Percentiles rank a stretch among this genome's conserved stretches.
phyloP scores from a whole-genome alignment of 495 filamentous ascomycete species.

The Mytilinidion resinicola region DNA sequence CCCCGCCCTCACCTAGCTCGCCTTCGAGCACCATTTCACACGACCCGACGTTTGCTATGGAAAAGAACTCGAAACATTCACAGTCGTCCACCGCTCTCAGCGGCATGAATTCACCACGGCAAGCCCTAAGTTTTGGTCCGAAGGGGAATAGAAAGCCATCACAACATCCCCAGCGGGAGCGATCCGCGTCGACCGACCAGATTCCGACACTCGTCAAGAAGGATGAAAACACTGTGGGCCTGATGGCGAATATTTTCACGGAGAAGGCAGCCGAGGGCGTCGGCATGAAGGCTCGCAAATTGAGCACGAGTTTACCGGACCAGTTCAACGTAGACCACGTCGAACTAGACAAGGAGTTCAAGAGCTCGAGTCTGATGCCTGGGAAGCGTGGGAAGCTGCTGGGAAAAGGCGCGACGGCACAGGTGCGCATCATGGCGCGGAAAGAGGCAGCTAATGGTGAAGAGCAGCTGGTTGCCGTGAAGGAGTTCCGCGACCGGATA shows the following conservation, averaged over 20 bases:
- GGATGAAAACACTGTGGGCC: slow-evolving; percentile 19
- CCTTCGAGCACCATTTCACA: slow-evolving; percentile 28
- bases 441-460: slow-evolving; percentile 42
- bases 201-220: slow-evolving; percentile 3
- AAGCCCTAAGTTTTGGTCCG: slow-evolving; percentile 8
- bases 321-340: slow-evolving; percentile 58
- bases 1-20: slow-evolving; percentile 26
- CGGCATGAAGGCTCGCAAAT: slow-evolving; percentile 58
- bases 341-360: slow-evolving; percentile 54
- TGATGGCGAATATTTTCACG: slow-evolving; percentile 26
- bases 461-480: slow-evolving; percentile 61
- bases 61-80: slow-evolving; percentile 13
- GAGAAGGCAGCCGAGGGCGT: slow-evolving; percentile 54
- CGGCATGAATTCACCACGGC: slow-evolving; percentile 10
- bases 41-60: neutral
- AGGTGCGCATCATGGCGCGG: slow-evolving; percentile 62
- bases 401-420: slow-evolving; percentile 66
- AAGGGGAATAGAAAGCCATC: slow-evolving; percentile 2
- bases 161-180: slow-evolving; percentile 7
- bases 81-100: slow-evolving; percentile 15
- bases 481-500: slow-evolving; percentile 64
- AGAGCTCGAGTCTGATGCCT: slow-evolving; percentile 51
- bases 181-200: slow-evolving; percentile 22
- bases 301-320: slow-evolving; percentile 57
- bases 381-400: slow-evolving; percentile 46